Base-by-base conservation (phyloP, 1,139 yeast genomes). In the Pichia sp. region DNA sequence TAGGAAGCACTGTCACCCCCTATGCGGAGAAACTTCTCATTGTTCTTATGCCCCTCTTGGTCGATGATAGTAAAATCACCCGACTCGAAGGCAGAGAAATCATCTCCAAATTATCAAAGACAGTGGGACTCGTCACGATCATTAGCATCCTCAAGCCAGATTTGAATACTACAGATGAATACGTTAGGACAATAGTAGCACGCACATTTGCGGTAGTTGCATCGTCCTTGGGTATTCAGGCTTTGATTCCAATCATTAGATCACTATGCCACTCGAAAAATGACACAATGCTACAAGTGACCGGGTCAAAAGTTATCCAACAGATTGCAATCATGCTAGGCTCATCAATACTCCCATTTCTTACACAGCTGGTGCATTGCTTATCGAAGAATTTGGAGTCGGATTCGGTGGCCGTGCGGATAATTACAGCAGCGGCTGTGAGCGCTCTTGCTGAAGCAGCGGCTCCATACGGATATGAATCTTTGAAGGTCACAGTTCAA, bases 391-490 rank as follows among this genome's bases (percentile, higher is more conserved):
- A 81, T 0, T 54, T 91, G n/a, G 62, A 66, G 0, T 97, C 88
- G 55, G 87, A 82, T 36, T 76, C 77, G 37, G 55, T 74, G 14
- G 77, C 74, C 38, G 84, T 86, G 0, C 63, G 93, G 36, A 72
- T 73, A 4, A 68, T 78, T 9, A 67, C 94, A 0, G 95, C 95
- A 0, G 61, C 69, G 23, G 77, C 96, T 0, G 51, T 88, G 2
- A 66, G 93, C 0, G 74, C 80, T 6, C 58, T 91, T 25, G 97
- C 97, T 0, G 93, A 85, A 33, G 80, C 83, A n/a, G 76, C 88
- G 1, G 67, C 74, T 17, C 98, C 98, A 0, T 86, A 82, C 58
- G 98, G 98, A 33, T 81, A 85, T 39, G 96, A 86, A 50, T 75
- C 93, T 0, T 88, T 91, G 56, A 93, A 83, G 46, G 57, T 65